Conservation (phyloP, 208 protist genomes). For the Acanthamoeba sp. region DNA sequence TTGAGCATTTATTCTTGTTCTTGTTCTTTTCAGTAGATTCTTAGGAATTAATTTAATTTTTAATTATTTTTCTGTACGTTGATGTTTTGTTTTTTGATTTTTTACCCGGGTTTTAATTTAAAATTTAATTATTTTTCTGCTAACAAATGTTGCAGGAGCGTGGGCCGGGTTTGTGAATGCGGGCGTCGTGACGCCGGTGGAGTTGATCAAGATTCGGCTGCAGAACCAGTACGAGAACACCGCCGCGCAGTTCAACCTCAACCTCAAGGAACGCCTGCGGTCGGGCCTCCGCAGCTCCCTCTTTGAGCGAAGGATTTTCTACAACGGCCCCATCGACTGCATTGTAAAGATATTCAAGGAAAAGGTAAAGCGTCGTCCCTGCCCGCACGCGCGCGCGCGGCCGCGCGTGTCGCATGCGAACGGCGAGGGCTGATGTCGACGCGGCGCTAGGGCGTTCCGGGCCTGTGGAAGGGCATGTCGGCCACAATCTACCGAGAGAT, state of each 20-base stretch:
- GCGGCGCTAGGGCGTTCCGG: background rate
- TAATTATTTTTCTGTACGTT: too few relatives aligned
- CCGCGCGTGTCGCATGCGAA: too few relatives aligned
- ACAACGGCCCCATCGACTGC: constrained; percentile 54
- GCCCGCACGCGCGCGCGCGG: background rate
- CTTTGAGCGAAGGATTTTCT: constrained; percentile 29
- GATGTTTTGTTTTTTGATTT: too few relatives aligned
- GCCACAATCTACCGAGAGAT: constrained; percentile 42
- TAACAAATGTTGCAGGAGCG: background rate
- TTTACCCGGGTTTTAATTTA: too few relatives aligned
- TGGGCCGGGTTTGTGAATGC: constrained; percentile 73
- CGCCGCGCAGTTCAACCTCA: background rate
- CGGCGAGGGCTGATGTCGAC: too few relatives aligned
- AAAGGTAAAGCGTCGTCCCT: background rate
- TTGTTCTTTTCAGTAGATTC: background rate
- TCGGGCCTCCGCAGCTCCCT: background rate
- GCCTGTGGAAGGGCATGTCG: background rate
- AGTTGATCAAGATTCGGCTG: constrained; percentile 64
- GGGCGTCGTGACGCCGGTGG: constrained; percentile 49
- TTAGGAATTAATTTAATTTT: background rate
- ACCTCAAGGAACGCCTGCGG: background rate
- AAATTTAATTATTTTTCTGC: background rate
- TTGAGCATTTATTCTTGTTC: background rate
- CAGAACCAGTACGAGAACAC: constrained; percentile 53
- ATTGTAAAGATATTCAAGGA: constrained; percentile 43